Percentiles rank a stretch among this genome's conserved stretches.
These are phyloP conservation scores for Pythium rhizo-oryzae DNA, from an alignment of 352 stramenopile species.

Conservation along the genomic window DNA sequence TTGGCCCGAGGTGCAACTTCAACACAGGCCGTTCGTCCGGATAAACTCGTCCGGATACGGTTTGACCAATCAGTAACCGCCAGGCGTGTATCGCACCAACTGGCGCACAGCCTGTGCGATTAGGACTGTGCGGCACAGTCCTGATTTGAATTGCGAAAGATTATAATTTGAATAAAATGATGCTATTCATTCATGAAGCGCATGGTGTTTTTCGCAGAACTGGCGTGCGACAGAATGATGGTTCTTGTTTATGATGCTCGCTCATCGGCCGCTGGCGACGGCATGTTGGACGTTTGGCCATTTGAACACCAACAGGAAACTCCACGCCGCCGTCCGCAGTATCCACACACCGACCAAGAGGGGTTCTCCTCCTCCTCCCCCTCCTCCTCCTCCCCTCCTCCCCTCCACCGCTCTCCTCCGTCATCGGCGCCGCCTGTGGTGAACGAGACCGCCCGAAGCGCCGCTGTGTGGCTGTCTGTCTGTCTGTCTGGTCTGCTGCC, in stretches of 20 bases:
- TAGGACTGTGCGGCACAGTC: no score
- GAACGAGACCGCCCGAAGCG: neutral
- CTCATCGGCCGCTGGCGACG: neutral
- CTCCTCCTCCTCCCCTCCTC: neutral
- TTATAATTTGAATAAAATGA: neutral
- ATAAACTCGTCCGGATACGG: conserved; percentile 17
- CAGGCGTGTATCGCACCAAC: neutral
- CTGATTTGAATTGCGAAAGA: no score
- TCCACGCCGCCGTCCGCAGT: neutral
- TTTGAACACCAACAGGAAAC: conserved; percentile 17
- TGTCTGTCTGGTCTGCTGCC: neutral
- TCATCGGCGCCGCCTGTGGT: neutral
- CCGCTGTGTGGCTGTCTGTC: neutral
- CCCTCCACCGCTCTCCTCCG: neutral
- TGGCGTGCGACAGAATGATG: conserved; percentile 23
- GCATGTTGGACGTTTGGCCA: conserved; percentile 24
- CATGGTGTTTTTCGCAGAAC: neutral
- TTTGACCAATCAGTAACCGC: conserved; percentile 12
- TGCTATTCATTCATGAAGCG: neutral
- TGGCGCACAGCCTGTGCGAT: no score
- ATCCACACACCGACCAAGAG: neutral
- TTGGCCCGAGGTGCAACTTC: conserved; percentile 23
- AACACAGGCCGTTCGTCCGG: conserved; percentile 22
- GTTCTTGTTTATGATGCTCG: conserved; percentile 26
- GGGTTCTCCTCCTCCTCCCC: neutral